Base-by-base conservation (phyloP, 495 filamentous ascomycete genomes). In the Penicillium longicatenatum region DNA sequence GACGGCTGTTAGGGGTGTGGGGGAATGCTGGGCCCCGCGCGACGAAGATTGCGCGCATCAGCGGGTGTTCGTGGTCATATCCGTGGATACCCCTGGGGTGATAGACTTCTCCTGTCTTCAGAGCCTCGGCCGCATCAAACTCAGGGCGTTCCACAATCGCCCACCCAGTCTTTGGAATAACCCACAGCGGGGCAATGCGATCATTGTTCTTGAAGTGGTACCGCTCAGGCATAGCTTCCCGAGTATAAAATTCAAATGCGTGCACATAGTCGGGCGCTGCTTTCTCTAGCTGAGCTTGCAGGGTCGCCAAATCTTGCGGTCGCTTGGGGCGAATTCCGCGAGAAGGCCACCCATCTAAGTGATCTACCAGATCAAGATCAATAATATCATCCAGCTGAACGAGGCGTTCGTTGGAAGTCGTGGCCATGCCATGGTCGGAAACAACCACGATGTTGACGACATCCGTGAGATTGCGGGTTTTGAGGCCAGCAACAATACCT, bases 381-480 rank as follows among this genome's bases (percentile, higher is more conserved):
- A 98, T 80, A 3, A 96, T 64, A 67, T 97, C 92, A 59, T 99
- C 94, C n/a, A 98, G 75, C 69, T 98, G 94, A 22, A 99, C 82
- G 39, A 97, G 75, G n/a, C 93, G 85, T 17, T 85, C 79, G 0
- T 81, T 84, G 35, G 90, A 87, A 0, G 94, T 97, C 1, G 90
- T 93, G 4, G 93, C 93, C 94, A 99, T 99, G 20, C 94, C 94
- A 64, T 99, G 94, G 70, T 99, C 94, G 11, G 91, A 96, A 16
- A 99, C 93, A n/a, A 99, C 82, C 33, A 99, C 85, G n/a, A 99
- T 82, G 61, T 99, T 99, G 64, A 97, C 89, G 45, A 98, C 86
- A 10, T 87, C 68, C 0, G 92, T 96, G 16, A 98, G 77, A 64
- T 97, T 96, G 22, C 94, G 86, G 30, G 81, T 76, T 56, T 93